Conservation (phyloP, 139 green algal genomes). For the Chlorella sp. region DNA sequence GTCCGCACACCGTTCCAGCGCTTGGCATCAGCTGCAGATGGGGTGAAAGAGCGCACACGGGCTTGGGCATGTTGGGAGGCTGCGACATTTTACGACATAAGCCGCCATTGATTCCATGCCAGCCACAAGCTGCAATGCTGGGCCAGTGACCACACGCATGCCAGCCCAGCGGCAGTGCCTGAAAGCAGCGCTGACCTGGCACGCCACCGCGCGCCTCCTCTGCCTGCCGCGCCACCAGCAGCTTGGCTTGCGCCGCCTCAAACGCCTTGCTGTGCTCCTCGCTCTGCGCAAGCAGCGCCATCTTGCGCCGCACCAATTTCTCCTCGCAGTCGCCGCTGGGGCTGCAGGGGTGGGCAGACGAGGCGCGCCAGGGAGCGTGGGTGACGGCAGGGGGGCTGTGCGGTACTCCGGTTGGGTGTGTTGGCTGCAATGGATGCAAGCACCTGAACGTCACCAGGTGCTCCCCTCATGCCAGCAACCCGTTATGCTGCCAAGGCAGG, state of each 20-base stretch:
- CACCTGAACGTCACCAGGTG: not conserved
- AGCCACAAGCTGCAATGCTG: no score
- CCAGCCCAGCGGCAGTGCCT: no score
- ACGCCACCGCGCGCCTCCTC: slow-evolving; percentile 70
- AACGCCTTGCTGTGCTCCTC: slow-evolving; percentile 59
- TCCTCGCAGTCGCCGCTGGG: slow-evolving; percentile 36
- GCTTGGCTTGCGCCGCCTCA: slow-evolving; percentile 65
- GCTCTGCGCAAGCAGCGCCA: slow-evolving; percentile 50
- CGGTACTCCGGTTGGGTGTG: not conserved
- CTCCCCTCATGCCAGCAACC: not conserved
- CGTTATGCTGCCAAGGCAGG: not conserved
- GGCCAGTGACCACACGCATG: no score
- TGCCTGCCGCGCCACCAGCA: slow-evolving; percentile 67
- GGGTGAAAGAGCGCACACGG: no score
- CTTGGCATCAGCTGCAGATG: slow-evolving; percentile 63
- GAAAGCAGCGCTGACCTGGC: slow-evolving; percentile 9
- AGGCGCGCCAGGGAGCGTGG: not conserved
- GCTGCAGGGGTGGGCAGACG: not conserved
- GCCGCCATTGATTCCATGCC: no score
- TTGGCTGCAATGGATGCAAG: not conserved
- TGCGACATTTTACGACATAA: no score
- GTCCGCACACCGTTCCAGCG: slow-evolving; percentile 76
- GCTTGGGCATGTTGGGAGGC: no score
- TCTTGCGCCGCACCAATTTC: slow-evolving; percentile 45
- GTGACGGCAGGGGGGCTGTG: no score